Base-by-base conservation (phyloP, 2,329 filamentous ascomycete species). In the Cadophora sp. region DNA sequence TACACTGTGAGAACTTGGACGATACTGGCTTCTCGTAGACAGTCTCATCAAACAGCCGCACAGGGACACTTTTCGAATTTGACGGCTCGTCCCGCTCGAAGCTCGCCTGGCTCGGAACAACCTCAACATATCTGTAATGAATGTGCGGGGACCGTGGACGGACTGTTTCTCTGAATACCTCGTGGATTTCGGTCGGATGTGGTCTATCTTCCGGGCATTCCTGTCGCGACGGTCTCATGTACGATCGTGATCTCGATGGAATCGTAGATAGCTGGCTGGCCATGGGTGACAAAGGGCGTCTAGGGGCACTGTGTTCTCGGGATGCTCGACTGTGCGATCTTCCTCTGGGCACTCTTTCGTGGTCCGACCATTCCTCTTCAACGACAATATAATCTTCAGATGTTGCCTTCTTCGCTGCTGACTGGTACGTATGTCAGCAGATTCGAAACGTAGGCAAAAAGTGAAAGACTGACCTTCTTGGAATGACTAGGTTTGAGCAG, bases 331-430 rank as follows among this genome's bases (percentile, higher is more conserved):
- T 61, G 9, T 50, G 58, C 37, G 61, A 27, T 65, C 66, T 56
- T 62, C 69, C 65, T 58, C 63, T 67, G n/a, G 48, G 53, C 16
- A 19, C 48, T 40, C 63, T 65, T n/a, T 66, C 65, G 16, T 64
- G 31, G 2, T 66, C 66, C 14, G 63, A 69, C 22, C 62, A 8
- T 34, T 73, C 66, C 51, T 69, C 70, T 58, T 73, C 68, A 6
- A 68, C 59, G 12, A 66, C 46, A 14, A 72, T 66, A 19, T 69
- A 69, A 7, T 72, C 65, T 24, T 71, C 48, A 1, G 37, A 48
- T 22, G 55, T 31, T 43, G 55, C 51, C 22, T 29, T 56, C 29
- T 62, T 65, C 11, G 31, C 14, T 37, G 31, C 11, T 55, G 56
- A 37, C 29, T 59, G 48, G 22, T 2, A n/a, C 27, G 34, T 9